Evolutionary conservation across 495 filamentous ascomycete genomes (phyloP), one percentile per base, ranked within the genome.

Genomic region (Penicillium coprophilum): DNA sequence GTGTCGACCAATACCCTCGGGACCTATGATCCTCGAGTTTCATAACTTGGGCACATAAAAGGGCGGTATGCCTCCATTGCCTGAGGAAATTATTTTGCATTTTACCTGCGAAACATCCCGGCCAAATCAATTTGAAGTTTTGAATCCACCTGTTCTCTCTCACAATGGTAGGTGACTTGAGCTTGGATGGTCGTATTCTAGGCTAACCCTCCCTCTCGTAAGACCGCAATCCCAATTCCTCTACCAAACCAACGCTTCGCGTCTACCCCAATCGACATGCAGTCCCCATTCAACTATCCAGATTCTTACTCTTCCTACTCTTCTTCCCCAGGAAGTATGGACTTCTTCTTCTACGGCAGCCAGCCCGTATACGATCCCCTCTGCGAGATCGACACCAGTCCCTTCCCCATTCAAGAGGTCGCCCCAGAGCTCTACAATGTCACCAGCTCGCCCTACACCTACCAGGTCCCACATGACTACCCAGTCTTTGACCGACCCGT

Each of bases 291-390:
- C 59, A 58, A 50, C 41, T 68, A 66, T 44, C 17, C 64, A 27
- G 67, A 71, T 41, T 60, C 58, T 8, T 63, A 47, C 17, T 64
- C 61, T 8, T 60, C 63, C 57, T 71, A 71, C 55, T 56, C 62
- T 15, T 65, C 68, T 40, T 65, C 68, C 6, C 59, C 64, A 2
- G 60, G 59, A 32, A 69, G 57, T 13, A 65, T 68, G 59, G 66
- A 71, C 27, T 67, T 65, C 48, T 69, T 62, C 59, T 69, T 66
- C 60, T 64, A 64, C 45, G 63, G 58, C 2, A 36, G 58, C 21
- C 59, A 59, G 11, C 61, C 60, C 13, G 51, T 66, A 53, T 68
- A 66, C 40, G 66, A 68, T 40, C 44, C 49, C 24, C 24, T 58
- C 27, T 61, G 51, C 53, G 63, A 69, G 45, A 30, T 68, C 23